These are phyloP conservation scores for Nicotiana paniculata DNA, from an alignment of 257 asterid species.

Conservation along the genomic window DNA sequence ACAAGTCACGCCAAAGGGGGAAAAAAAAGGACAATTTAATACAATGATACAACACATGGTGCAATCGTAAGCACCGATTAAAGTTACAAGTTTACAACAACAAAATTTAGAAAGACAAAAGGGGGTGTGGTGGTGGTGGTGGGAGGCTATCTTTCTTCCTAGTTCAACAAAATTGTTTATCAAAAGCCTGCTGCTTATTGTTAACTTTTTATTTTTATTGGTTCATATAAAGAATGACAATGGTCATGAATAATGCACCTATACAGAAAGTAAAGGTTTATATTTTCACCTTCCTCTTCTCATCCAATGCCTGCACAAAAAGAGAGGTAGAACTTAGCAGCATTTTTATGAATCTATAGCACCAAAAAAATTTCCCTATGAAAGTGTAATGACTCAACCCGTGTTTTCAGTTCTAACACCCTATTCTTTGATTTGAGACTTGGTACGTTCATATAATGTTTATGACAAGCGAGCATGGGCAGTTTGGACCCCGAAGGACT, in stretches of 20 bases:
- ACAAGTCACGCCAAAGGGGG: background rate
- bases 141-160: conserved; percentile 13
- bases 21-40: background rate
- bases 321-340: background rate
- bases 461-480: no score
- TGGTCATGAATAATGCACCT: conserved; percentile 36
- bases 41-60: conserved; percentile 1
- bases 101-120: background rate
- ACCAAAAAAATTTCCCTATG: background rate
- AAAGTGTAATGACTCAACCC: no score
- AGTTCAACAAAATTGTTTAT: background rate
- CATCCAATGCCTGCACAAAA: conserved; percentile 67
- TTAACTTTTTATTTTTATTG: conserved; percentile 7
- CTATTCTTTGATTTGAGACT: no score
- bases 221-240: conserved; percentile 54
- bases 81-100: background rate
- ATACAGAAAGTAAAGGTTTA: conserved; percentile 23
- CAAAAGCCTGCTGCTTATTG: conserved; percentile 4
- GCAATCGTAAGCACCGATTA: background rate
- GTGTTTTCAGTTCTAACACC: no score
- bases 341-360: background rate
- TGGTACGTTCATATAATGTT: no score
- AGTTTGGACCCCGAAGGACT: no score
- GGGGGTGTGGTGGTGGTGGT: background rate
- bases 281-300: conserved; percentile 71